Evolutionary conservation across 768 basidiomycete genomes (phyloP).

Genomic region (Coprinellus micaceus): DNA sequence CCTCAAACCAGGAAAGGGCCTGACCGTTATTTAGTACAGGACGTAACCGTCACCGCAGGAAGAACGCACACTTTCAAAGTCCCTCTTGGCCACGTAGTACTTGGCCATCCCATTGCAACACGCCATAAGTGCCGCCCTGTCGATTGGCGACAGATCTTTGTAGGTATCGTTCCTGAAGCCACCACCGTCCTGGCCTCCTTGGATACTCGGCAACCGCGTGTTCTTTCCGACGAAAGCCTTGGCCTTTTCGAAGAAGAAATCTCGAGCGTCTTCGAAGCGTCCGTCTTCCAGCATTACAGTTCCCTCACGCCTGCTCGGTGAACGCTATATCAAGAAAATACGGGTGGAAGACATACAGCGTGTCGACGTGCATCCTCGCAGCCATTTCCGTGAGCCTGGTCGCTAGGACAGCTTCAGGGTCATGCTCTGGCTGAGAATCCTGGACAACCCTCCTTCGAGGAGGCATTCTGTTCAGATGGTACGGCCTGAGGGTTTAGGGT

Average conservation of each 20-base stretch:
- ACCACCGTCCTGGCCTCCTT: neutral
- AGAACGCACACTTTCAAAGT: neutral
- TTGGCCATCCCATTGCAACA: neutral
- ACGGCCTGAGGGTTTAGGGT: too few relatives aligned
- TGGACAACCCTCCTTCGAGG: too few relatives aligned
- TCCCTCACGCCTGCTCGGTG: neutral
- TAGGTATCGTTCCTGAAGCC: neutral
- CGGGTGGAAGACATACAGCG: neutral
- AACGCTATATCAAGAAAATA: neutral
- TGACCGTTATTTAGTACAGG: neutral
- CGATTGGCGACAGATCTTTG: neutral
- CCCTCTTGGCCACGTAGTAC: neutral
- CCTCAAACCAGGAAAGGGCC: slow-evolving; percentile 15
- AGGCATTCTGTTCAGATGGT: too few relatives aligned
- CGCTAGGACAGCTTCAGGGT: too few relatives aligned
- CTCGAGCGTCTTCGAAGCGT: neutral
- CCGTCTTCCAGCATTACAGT: neutral
- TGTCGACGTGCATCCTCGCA: too few relatives aligned
- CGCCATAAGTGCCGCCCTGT: neutral
- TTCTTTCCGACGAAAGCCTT: neutral
- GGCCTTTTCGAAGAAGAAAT: neutral
- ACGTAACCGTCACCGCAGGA: neutral
- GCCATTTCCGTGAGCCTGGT: too few relatives aligned
- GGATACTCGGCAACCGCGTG: neutral
- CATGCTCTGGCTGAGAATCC: too few relatives aligned